Evolutionary conservation across 176 grass and related monocot species (phyloP), one percentile per base, ranked within the genome.

Genomic region (Carex myosuroides): DNA sequence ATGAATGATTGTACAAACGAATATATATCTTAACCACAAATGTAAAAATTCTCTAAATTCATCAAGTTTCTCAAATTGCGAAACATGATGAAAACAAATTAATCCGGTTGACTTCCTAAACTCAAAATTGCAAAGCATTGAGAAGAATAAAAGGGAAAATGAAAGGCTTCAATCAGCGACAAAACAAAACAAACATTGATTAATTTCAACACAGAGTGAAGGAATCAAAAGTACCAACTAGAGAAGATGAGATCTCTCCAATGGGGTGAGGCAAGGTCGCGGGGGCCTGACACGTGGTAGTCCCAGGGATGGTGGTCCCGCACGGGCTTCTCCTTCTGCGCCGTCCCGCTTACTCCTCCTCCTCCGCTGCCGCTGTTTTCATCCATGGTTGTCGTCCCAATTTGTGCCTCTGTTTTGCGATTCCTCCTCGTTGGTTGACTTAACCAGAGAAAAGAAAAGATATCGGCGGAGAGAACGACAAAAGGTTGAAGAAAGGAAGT

Each of bases 171-270:
- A 79, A 35, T 69, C 30, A 1, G 32, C 6, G 11, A 6, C 3
- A 35, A 44, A 17, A 70, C 37, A 70, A 42, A 9, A 20, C 13
- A 20, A 70, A 70, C 67, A 46, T 5, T 20, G 44, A n/a, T 10
- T 70, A 21, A n/a, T 70, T 70, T 70, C 37, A 46, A 71, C 68
- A n/a, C 37, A 21, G 9, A 48, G 44, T 8, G 1, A 55, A 24
- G 84, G 22, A 3, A 16, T 10, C 52, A 71, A 48, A 63, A 5
- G 29, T 56, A 89, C 92, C 94, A 97, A 85, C 88, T 92, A 30
- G 94, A 92, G 13, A 79, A 86, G 78, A 97, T 91, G 88, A 97
- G 91, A 79, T 97, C 91, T 63, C 94, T 89, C 94, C 94, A 97
- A 69, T 91, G 83, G 4, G 94, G 94, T n/a, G 67, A 89, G 83